phyloP scores from a whole-genome alignment of 306 rosid genomes.

The Albizia julibrissin region DNA sequence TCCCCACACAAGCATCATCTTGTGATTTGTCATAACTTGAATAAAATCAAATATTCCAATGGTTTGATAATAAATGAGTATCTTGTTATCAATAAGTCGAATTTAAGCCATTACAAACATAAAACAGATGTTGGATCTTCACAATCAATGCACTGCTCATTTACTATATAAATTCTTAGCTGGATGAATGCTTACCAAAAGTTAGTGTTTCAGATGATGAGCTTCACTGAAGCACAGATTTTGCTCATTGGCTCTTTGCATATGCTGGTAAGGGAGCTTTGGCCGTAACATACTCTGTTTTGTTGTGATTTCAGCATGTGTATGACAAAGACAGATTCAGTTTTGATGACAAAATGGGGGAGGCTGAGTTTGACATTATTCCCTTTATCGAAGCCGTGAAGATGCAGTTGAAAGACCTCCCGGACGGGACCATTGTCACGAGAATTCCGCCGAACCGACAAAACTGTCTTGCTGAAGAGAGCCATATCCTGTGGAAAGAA shows the following conservation, averaged over 20 bases:
- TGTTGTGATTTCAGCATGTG: constrained; percentile 54
- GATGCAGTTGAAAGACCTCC: constrained; percentile 47
- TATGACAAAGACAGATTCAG: constrained; percentile 74
- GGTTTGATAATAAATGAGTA: neutral
- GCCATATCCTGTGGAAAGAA: constrained; percentile 56
- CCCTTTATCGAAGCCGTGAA: constrained; percentile 51
- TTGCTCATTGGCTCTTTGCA: neutral
- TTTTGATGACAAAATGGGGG: constrained; percentile 90
- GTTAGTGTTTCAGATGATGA: neutral
- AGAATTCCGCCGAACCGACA: constrained; percentile 19
- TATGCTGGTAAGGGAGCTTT: neutral
- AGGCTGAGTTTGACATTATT: constrained; percentile 66
- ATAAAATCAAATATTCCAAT: neutral
- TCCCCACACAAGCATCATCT: neutral
- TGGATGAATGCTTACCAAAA: neutral
- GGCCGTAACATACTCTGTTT: neutral
- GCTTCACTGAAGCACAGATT: neutral
- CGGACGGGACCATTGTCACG: constrained; percentile 51
- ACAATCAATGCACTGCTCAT: neutral
- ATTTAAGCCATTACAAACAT: neutral
- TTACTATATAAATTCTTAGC: neutral
- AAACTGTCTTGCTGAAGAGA: constrained; percentile 81
- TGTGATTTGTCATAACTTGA: neutral
- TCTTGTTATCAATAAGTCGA: neutral
- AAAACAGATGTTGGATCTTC: neutral